Evolutionary conservation across 2,329 filamentous ascomycete species (phyloP).

Genomic region (Hortaea werneckii): DNA sequence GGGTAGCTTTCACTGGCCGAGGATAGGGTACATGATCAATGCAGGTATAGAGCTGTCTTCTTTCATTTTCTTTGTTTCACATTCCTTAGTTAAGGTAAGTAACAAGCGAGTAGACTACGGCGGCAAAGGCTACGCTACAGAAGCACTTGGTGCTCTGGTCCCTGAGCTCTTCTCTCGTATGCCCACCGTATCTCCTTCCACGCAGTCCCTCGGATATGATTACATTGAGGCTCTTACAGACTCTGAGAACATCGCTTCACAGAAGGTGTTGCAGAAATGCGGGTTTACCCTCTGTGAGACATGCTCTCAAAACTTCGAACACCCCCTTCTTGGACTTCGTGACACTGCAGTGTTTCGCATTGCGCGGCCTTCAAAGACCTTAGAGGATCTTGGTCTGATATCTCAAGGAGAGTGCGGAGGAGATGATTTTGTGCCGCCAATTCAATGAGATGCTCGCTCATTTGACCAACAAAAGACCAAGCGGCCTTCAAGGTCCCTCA

Average conservation of each 20-base stretch:
- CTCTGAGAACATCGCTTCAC: slow-evolving; percentile 42
- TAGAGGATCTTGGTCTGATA: slow-evolving; percentile 14
- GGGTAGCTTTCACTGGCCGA: slow-evolving; percentile 31
- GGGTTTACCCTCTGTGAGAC: slow-evolving; percentile 43
- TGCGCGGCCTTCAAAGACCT: slow-evolving; percentile 16
- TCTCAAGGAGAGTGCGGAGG: too few relatives aligned
- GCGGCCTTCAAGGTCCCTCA: too few relatives aligned
- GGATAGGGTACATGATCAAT: slow-evolving; percentile 36
- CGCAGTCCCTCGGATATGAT: slow-evolving; percentile 18
- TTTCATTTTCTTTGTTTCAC: neutral
- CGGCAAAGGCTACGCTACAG: slow-evolving; percentile 34
- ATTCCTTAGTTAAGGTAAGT: neutral
- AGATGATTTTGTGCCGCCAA: too few relatives aligned
- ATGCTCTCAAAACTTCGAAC: slow-evolving; percentile 32
- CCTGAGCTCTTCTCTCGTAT: slow-evolving; percentile 31
- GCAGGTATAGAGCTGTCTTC: slow-evolving; percentile 13
- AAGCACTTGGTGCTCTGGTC: slow-evolving; percentile 33
- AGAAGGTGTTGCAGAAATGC: slow-evolving; percentile 45
- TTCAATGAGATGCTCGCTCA: too few relatives aligned
- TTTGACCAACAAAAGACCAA: too few relatives aligned
- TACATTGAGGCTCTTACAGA: slow-evolving; percentile 39
- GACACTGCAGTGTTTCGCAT: slow-evolving; percentile 29
- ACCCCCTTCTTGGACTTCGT: slow-evolving; percentile 24
- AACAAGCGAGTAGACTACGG: slow-evolving; percentile 8
- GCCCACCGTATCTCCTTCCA: slow-evolving; percentile 11